phyloP scores from a whole-genome alignment of 169 alveolate genomes.

The Plasmodium chabaudi region DNA sequence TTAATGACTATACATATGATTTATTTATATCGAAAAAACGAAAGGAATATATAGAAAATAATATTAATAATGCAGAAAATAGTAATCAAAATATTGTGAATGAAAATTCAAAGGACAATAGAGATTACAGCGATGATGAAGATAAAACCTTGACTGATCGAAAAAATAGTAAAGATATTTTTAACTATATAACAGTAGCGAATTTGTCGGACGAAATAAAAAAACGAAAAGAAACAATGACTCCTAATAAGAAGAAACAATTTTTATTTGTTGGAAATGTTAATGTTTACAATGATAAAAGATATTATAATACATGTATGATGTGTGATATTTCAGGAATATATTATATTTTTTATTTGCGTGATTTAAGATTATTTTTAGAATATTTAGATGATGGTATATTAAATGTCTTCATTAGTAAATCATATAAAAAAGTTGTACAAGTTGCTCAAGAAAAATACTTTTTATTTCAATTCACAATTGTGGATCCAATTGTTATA shows the following conservation, averaged over 20 bases:
- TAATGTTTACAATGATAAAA: slow-evolving; percentile 65
- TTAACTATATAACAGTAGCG: slow-evolving; percentile 45
- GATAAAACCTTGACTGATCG: slow-evolving; percentile 4
- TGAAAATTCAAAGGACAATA: background rate
- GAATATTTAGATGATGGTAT: slow-evolving; percentile 89
- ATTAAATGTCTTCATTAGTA: slow-evolving; percentile 86
- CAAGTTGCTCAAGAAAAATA: slow-evolving; percentile 84
- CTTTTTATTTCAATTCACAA: slow-evolving; percentile 56
- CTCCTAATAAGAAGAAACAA: slow-evolving; percentile 17
- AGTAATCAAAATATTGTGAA: no score
- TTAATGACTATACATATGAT: slow-evolving; percentile 67
- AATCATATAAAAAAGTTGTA: slow-evolving; percentile 88
- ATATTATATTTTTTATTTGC: slow-evolving; percentile 84
- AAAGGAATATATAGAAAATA: background rate
- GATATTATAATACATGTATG: slow-evolving; percentile 77
- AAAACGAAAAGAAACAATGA: slow-evolving; percentile 31
- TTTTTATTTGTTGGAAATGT: slow-evolving; percentile 67
- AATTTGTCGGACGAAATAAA: slow-evolving; percentile 54
- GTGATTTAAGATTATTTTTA: slow-evolving; percentile 84
- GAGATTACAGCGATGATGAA: slow-evolving; percentile 1
- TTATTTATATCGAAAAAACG: slow-evolving; percentile 30
- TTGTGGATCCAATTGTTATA: slow-evolving; percentile 62
- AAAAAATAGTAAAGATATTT: slow-evolving; percentile 53
- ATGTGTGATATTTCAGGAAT: slow-evolving; percentile 80
- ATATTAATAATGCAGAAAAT: background rate